A percentile compares a stretch with the other conserved stretches of the same genome.
Evolutionary conservation across 176 grass and related monocot species (phyloP).

Genomic region (Oryza coarctata): DNA sequence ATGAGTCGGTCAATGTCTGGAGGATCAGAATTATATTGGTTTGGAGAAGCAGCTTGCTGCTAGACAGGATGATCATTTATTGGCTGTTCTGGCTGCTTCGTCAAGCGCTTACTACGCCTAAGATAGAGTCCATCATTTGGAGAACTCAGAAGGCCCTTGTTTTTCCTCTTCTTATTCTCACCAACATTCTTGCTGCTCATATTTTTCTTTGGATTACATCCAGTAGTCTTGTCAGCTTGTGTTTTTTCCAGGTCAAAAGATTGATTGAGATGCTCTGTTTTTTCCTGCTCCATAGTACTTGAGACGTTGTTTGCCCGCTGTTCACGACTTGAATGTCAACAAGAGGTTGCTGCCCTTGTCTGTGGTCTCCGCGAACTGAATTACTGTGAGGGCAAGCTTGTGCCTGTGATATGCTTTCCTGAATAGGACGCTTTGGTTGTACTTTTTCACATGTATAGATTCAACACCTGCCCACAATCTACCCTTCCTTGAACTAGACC

Average conservation of each 20-base stretch:
- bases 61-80: constrained; percentile 28
- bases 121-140: constrained; percentile 22
- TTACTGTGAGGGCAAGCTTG: constrained; percentile 1
- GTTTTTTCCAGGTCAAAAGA: neutral
- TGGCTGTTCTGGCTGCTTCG: constrained; percentile 14
- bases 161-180: constrained; percentile 19
- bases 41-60: constrained; percentile 21
- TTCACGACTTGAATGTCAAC: neutral
- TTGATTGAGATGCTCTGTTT: constrained; percentile 1
- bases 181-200: constrained; percentile 12
- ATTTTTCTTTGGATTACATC: constrained; percentile 31
- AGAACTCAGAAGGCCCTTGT: constrained; percentile 6
- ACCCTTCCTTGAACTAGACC: neutral
- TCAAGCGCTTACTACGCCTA: constrained; percentile 37
- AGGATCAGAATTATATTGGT: constrained; percentile 27
- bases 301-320: neutral
- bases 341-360: neutral
- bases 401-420: neutral
- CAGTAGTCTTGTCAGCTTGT: constrained; percentile 23
- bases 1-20: constrained; percentile 34
- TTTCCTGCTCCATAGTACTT: constrained; percentile 7
- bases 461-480: constrained; percentile 9
- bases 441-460: constrained; percentile 2
- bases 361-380: neutral
- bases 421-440: constrained; percentile 1